Evolutionary conservation across 768 basidiomycete genomes (phyloP).

Genomic region (Butyriboletus loyo): DNA sequence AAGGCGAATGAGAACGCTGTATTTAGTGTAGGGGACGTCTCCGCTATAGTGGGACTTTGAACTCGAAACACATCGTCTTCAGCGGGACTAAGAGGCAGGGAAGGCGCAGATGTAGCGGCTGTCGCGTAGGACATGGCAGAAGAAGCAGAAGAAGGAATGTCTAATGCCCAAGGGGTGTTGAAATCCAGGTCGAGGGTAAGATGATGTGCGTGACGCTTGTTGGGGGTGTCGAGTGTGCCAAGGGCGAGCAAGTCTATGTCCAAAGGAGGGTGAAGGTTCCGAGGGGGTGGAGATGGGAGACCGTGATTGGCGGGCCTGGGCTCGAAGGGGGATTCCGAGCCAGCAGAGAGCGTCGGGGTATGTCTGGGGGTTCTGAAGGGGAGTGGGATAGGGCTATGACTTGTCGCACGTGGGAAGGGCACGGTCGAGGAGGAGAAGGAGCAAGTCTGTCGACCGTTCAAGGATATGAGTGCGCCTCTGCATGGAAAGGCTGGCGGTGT

Average conservation of each 20-base stretch:
- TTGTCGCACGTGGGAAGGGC: conserved; percentile 17
- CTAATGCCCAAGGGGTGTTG: conserved; percentile 11
- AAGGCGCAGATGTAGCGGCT: conserved; percentile 11
- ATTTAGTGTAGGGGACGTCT: conserved; percentile 1
- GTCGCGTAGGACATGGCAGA: conserved; percentile 24
- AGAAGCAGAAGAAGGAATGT: conserved; percentile 17
- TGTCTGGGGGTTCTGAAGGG: neutral
- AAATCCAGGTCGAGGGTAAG: conserved; percentile 27
- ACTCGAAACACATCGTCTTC: conserved; percentile 15
- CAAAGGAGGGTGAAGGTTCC: conserved; percentile 2
- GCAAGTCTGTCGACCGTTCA: neutral
- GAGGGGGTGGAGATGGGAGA: neutral
- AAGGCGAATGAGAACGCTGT: conserved; percentile 11
- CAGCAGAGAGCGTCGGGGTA: conserved; percentile 4
- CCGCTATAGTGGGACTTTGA: neutral
- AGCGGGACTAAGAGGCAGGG: conserved; percentile 4
- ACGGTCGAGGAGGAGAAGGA: conserved; percentile 12
- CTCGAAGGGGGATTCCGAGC: conserved; percentile 19
- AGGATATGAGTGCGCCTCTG: neutral
- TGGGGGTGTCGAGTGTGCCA: conserved; percentile 5
- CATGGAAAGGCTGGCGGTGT: conserved; percentile 11
- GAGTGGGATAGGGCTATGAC: neutral
- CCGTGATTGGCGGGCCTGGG: conserved; percentile 10
- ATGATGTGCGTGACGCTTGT: conserved; percentile 2
- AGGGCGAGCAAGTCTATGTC: conserved; percentile 12